phyloP scores from a whole-genome alignment of 371 early-diverging fungal genomes.

The Mucor sp. region DNA sequence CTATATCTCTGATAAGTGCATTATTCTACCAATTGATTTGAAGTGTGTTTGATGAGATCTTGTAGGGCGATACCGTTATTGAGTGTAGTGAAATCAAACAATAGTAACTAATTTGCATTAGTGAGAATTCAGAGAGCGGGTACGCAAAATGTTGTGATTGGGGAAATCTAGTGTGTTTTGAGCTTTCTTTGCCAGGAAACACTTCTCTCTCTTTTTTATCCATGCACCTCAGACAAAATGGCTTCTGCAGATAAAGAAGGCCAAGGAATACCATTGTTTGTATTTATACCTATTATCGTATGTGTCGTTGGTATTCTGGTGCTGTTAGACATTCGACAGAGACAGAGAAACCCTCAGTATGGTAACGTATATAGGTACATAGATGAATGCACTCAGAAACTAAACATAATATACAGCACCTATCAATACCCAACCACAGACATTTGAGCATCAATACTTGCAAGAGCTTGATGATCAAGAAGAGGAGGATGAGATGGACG shows the following conservation, averaged over 20 bases:
- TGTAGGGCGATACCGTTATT: no score
- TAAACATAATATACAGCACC: neutral
- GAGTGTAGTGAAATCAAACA: no score
- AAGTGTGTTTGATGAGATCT: no score
- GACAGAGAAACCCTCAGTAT: slow-evolving; percentile 1
- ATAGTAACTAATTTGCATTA: no score
- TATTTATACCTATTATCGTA: slow-evolving; percentile 26
- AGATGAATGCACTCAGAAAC: neutral
- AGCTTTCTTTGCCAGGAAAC: neutral
- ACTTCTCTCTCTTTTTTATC: neutral
- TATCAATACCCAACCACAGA: neutral
- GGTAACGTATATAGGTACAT: neutral
- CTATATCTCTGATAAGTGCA: no score
- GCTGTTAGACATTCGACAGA: slow-evolving; percentile 13
- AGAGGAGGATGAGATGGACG: slow-evolving; percentile 20
- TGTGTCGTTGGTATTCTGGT: slow-evolving; percentile 15
- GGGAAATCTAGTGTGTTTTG: neutral
- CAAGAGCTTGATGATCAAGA: slow-evolving; percentile 4
- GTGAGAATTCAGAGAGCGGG: neutral
- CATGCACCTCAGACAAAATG: neutral
- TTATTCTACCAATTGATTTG: no score
- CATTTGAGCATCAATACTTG: neutral
- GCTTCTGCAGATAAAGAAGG: neutral
- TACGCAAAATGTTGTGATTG: neutral
- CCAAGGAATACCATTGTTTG: slow-evolving; percentile 9